These are phyloP conservation scores for Halenospora varia DNA, from an alignment of 495 filamentous ascomycete genomes.

Conservation along the genomic window DNA sequence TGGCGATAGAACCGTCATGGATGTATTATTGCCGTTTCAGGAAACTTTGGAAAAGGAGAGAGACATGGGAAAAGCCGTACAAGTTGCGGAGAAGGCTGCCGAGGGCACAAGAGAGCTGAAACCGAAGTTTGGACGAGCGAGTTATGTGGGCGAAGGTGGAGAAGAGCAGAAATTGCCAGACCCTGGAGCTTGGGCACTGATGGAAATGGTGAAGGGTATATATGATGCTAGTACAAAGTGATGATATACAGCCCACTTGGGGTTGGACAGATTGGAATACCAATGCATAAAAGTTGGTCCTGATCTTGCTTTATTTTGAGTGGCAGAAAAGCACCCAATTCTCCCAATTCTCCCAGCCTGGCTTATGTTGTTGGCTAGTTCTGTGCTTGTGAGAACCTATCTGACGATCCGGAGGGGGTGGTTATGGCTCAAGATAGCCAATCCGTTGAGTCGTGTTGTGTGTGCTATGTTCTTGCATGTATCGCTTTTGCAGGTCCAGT, in stretches of 20 bases:
- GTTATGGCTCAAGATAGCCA: too few species aligned
- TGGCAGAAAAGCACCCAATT: too few species aligned
- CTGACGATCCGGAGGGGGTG: too few species aligned
- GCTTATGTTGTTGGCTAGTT: too few species aligned
- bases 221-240: conserved; percentile 17
- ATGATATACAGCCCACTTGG: background rate
- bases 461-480: too few species aligned
- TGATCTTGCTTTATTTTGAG: too few species aligned
- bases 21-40: conserved; percentile 36
- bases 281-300: too few species aligned
- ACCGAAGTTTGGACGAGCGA: conserved; percentile 53
- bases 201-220: conserved; percentile 53
- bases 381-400: too few species aligned
- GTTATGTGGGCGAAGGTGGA: conserved; percentile 49
- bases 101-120: conserved; percentile 50
- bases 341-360: too few species aligned
- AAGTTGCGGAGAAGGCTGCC: conserved; percentile 48
- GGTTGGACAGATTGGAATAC: too few species aligned
- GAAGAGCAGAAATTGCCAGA: conserved; percentile 47
- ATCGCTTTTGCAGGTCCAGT: too few species aligned
- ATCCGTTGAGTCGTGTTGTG: too few species aligned
- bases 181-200: conserved; percentile 58
- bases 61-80: conserved; percentile 45
- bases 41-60: conserved; percentile 39
- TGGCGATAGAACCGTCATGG: conserved; percentile 29